phyloP scores from a whole-genome alignment of 1,284 basidiomycete genomes.

The Rhizopogon parksii region DNA sequence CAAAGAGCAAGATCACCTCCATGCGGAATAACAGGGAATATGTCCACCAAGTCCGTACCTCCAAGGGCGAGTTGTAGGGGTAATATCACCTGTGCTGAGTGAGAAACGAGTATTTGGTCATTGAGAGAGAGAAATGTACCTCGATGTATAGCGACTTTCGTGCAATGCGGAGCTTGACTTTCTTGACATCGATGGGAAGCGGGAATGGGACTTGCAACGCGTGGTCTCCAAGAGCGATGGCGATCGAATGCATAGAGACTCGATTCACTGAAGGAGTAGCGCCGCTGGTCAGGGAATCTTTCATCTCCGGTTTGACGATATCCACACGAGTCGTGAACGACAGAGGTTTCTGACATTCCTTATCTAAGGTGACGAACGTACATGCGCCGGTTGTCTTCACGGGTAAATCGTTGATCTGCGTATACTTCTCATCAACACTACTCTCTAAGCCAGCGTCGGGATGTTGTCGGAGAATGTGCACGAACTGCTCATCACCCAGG shows the following conservation, averaged over 20 bases:
- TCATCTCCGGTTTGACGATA: constrained; percentile 17
- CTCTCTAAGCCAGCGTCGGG: constrained; percentile 13
- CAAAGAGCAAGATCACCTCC: constrained; percentile 22
- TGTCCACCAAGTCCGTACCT: constrained; percentile 22
- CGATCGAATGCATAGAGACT: not conserved
- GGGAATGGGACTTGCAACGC: constrained; percentile 18
- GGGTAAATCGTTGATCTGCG: not conserved
- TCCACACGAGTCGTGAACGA: constrained; percentile 18
- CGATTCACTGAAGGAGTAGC: constrained; percentile 16
- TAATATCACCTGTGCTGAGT: constrained; percentile 22
- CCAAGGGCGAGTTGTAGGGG: constrained; percentile 19
- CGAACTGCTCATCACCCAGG: constrained; percentile 24
- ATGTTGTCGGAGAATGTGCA: constrained; percentile 29
- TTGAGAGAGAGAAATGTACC: constrained; percentile 25
- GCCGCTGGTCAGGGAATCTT: constrained; percentile 14
- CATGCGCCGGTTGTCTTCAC: not conserved
- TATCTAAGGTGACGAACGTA: constrained; percentile 13
- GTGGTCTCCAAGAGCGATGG: constrained; percentile 16
- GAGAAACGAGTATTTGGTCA: not conserved
- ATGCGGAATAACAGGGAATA: constrained; percentile 26
- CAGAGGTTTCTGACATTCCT: constrained; percentile 11
- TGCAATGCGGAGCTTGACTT: constrained; percentile 37
- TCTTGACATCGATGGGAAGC: constrained; percentile 29
- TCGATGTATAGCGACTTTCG: constrained; percentile 49
- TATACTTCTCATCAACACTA: too few species aligned